Base-by-base conservation (phyloP, 345 rosid genomes). In the Passiflora organensis region DNA sequence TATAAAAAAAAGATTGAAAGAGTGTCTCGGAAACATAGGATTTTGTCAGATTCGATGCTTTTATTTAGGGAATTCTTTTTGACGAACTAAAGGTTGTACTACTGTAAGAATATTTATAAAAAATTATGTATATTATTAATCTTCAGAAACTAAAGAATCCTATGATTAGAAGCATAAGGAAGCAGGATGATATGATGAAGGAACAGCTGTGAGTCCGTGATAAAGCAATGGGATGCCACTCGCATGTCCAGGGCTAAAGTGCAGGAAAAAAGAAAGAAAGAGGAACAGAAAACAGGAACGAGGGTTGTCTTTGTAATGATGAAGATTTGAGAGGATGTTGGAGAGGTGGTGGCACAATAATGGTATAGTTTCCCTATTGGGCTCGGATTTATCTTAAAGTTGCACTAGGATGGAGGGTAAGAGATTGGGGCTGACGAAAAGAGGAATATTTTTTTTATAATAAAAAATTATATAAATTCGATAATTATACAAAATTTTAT, bases 301-400 rank as follows among this genome's bases (percentile, higher is more conserved):
- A 55, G 21, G 55, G 4, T 15, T 52, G 48, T 43, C 18, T 44
- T 15, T 16, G 44, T 14, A 58, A 63, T 63, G 69, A 70, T 63
- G 65, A 6, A 11, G 65, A 70, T 38, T 65, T 45, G 36, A 55
- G 63, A 22, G 59, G 18, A 10, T 15, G n/a, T 44, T 37, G 56
- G 11, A 32, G 34, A 16, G n/a, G 34, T 3, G 3, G 44, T 60
- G 59, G 72, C 54, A 38, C 58, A 25, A 5, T 13, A 22, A 22
- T 11, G 8, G 53, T 16, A 6, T 19, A 18, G 22, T 46, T 36
- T 20, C 53, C 48, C 43, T 43, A 55, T 45, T 50, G 32, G 55
- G 3, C 8, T 28, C n/a, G 3, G 34, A 28, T 3, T 2, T 28
- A 8, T 28, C 8, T 28, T 28, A 28, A 28, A 28, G 34, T 28